Evolutionary conservation across 495 filamentous ascomycete genomes (phyloP), one percentile per base, ranked within the genome.

Genomic region (Neurospora cerealis): DNA sequence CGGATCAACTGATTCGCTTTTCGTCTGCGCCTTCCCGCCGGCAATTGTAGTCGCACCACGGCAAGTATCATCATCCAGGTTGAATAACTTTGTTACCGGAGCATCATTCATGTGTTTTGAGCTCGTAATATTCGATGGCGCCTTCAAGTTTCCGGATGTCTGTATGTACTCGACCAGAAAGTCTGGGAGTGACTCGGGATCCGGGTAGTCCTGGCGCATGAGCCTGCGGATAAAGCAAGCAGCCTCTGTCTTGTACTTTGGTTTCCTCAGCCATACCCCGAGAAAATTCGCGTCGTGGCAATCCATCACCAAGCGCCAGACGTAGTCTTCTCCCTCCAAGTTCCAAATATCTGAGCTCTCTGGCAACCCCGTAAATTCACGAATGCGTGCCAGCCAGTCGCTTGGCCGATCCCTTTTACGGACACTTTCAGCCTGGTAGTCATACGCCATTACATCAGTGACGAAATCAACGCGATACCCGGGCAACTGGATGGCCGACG

Each of bases 261-360:
- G 3, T 5, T 24, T 4, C 10, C 0, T 13, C 21, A 54, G 21
- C 46, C 21, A 5, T n/a, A 0, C 0, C 1, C 21, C 0, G 10
- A 54, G 9, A 9, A 24, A 11, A 54, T 15, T 1, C 28, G 5
- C 4, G 21, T 0, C 1, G 11, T 15, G n/a, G 24, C 21, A 3
- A 6, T 15, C 10, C 48, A 60, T 24, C 0, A 28, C 48, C 13
- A 60, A 1, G 5, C 21, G 48, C 48, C 48, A 60, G 48, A 60
- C 48, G 24, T 60, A 3, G 24, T 60, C 48, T 28, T 60, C 48
- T 60, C 1, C 21, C 21, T 60, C 48, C 21, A 28, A 15, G 48
- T 1, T 60, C 11, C 10, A 0, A 0, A 15, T 15, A 28, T 60
- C 21, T 3, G 48, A 60, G 48, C 0, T 15, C 48, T 11, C 44